Evolutionary conservation across 371 early-diverging fungal genomes (phyloP).

Genomic region (Sporodiniella umbellata): DNA sequence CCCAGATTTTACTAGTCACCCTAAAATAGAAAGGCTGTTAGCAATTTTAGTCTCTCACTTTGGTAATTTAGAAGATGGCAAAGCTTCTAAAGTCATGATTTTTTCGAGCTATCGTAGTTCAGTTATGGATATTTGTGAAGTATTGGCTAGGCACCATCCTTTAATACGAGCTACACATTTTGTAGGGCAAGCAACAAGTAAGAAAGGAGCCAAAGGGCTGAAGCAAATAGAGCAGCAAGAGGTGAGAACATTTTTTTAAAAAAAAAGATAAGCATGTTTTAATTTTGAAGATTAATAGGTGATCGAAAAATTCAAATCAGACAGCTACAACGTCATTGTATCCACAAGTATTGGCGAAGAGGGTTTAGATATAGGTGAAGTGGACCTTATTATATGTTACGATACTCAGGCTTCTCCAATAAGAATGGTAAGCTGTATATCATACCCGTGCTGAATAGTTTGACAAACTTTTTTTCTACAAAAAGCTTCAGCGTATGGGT

Average conservation of each 20-base stretch:
- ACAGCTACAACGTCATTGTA: conserved; percentile 81
- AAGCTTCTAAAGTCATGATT: conserved; percentile 76
- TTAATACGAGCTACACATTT: conserved; percentile 70
- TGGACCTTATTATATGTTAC: conserved; percentile 91
- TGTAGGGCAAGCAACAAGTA: conserved; percentile 78
- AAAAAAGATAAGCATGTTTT: too few relatives aligned
- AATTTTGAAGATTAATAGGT: too few relatives aligned
- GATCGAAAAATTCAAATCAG: conserved; percentile 60
- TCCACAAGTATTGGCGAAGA: conserved; percentile 96
- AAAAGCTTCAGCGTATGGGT: conserved; percentile 85
- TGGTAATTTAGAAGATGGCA: conserved; percentile 2
- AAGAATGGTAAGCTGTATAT: conserved; percentile 76
- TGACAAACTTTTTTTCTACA: background rate
- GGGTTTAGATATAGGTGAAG: conserved; percentile 96
- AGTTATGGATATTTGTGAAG: conserved; percentile 79
- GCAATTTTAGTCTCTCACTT: conserved; percentile 71
- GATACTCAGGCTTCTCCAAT: conserved; percentile 84
- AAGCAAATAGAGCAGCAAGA: conserved; percentile 85
- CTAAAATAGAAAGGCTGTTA: conserved; percentile 75
- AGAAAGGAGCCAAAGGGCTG: conserved; percentile 63
- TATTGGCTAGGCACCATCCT: conserved; percentile 64
- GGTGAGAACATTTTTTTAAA: conserved; percentile 36
- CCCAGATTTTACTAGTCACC: conserved; percentile 71
- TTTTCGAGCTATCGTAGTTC: conserved; percentile 87
- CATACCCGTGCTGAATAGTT: too few relatives aligned